A percentile compares a stretch with the other conserved stretches of the same genome.
These are phyloP conservation scores for Colletotrichum tofieldiae DNA, from an alignment of 2,329 filamentous ascomycete species.

Conservation along the genomic window DNA sequence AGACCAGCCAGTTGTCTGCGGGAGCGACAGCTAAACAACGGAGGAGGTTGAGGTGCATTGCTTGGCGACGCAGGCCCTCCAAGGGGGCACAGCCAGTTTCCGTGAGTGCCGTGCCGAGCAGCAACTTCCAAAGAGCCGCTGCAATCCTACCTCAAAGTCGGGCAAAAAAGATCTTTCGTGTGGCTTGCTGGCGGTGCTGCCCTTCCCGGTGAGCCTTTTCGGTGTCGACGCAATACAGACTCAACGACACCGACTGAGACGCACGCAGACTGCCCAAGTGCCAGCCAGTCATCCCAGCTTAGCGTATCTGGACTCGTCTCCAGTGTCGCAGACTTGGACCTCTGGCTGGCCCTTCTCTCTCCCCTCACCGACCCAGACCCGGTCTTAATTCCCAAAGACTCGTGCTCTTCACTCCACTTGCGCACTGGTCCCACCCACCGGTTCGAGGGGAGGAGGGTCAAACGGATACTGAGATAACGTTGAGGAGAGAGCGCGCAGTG, in stretches of 20 bases:
- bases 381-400: conserved; percentile 25
- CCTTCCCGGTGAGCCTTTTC: conserved; percentile 12
- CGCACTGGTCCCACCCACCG: conserved; percentile 14
- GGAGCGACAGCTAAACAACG: conserved; percentile 16
- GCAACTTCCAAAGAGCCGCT: conserved; percentile 10
- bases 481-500: conserved; percentile 31
- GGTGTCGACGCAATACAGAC: background rate
- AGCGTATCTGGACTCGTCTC: conserved; percentile 10
- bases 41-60: conserved; percentile 4
- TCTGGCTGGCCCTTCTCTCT: conserved; percentile 12
- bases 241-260: background rate
- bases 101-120: conserved; percentile 30
- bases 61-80: conserved; percentile 36
- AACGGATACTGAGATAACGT: conserved; percentile 38
- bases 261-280: background rate
- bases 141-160: background rate
- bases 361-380: conserved; percentile 18
- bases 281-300: background rate
- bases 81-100: conserved; percentile 12
- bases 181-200: conserved; percentile 3
- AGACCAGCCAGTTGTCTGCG: conserved; percentile 26
- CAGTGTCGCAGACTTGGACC: conserved; percentile 21
- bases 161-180: background rate
- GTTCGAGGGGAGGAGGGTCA: conserved; percentile 31
- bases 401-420: conserved; percentile 31